A percentile compares a stretch with the other conserved stretches of the same genome.
These are phyloP conservation scores for Solanum hybrid DNA, from an alignment of 305 asterid species.

Conservation along the genomic window DNA sequence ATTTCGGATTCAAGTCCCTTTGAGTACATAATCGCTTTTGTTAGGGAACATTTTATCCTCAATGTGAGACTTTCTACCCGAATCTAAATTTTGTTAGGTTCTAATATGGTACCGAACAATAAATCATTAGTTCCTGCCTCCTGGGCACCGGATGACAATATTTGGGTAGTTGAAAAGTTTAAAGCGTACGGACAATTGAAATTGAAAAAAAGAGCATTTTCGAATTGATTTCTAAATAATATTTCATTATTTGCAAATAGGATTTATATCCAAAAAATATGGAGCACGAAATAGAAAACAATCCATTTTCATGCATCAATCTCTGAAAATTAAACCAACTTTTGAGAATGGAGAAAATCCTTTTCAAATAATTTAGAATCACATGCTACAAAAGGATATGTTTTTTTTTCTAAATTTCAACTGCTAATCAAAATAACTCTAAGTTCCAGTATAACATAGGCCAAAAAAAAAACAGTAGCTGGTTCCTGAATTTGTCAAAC, in stretches of 20 bases:
- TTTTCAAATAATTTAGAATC: background rate
- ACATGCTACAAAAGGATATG: background rate
- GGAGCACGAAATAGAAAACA: background rate
- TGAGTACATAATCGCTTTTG: accelerated
- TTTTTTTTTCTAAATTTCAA: background rate
- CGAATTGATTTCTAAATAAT: background rate
- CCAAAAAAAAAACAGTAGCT: background rate
- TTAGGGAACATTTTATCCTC: background rate
- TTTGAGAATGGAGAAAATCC: background rate
- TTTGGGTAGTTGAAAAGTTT: background rate
- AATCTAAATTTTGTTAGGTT: background rate
- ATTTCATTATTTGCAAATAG: background rate
- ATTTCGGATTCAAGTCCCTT: accelerated
- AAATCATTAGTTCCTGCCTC: no score
- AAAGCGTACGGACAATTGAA: background rate
- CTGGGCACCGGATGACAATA: background rate
- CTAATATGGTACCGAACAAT: background rate
- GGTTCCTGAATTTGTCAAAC: constrained; percentile 38
- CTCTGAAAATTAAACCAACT: background rate
- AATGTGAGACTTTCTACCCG: accelerated
- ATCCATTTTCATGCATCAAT: background rate
- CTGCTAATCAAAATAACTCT: background rate
- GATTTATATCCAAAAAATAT: background rate
- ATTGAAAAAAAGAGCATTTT: background rate
- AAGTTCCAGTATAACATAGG: background rate